Base-by-base conservation (phyloP, 2,329 filamentous ascomycete species). In the Zymoseptoria ardabiliae region DNA sequence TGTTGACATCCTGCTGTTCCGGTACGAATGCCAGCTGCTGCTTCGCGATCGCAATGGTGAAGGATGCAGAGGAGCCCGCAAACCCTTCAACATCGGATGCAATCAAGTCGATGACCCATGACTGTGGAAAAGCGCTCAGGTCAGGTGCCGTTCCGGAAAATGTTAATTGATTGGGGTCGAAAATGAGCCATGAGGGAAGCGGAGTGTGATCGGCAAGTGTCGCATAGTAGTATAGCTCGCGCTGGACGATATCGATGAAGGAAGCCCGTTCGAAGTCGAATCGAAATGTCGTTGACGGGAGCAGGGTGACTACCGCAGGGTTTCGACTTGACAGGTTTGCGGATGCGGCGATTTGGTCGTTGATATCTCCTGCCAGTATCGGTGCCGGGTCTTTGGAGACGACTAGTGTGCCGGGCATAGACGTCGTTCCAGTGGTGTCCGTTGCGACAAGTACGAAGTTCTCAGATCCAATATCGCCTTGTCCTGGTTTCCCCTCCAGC, bases 71-170 rank as follows among this genome's bases (percentile, higher is more conserved):
- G 9, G 82, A 80, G 1, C 85, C 87, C 4, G 88, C 83, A 70
- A 92, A 96, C 1, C 89, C 90, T n/a, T 83, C 77, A 19, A 91
- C 82, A 69, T 95, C 89, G 0, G 89, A 93, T 0, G 89, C 90
- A 55, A 94, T 84, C 6, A 96, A 77, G 61, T 84, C 80, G 59
- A 96, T 81, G 20, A 81, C 81, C 68, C 91, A 94, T 0, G 77
- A 81, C 69, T 95, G 87, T 3, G 90, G 87, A 7, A 85, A 85
- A 30, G 86, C 82, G 59, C 83, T 81, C 53, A 85, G 78, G 0
- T 85, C 76, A 0, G 90, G 91, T 1, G 87, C 88, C 35, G 75
- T 82, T 22, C 91, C 91, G 0, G 82, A 83, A 67, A 96, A 95
- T 0, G 79, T 80, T 48, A 96, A 75, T 0, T 74, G 78, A 1